phyloP scores from a whole-genome alignment of 169 alveolate species.

The Plasmodium inui region DNA sequence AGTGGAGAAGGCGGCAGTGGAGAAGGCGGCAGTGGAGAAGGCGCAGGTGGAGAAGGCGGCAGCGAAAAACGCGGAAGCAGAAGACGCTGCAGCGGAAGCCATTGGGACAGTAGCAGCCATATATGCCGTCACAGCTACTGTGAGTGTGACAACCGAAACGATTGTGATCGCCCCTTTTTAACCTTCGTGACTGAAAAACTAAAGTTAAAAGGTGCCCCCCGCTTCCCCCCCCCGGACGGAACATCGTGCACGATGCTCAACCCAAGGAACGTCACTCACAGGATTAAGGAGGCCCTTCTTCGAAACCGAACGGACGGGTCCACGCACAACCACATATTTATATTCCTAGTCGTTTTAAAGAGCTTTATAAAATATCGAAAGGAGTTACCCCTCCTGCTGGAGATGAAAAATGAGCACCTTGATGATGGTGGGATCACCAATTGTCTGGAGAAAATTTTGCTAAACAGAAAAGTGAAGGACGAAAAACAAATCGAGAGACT shows the following conservation, averaged over 20 bases:
- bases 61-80: too few species aligned
- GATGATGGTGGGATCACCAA: not conserved
- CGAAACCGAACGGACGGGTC: not conserved
- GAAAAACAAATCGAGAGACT: not conserved
- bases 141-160: not conserved
- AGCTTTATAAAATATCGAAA: constrained; percentile 47
- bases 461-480: constrained; percentile 13
- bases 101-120: not conserved
- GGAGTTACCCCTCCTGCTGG: constrained; percentile 9
- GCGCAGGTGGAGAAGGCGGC: too few species aligned
- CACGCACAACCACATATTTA: not conserved
- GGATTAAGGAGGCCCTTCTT: constrained; percentile 6
- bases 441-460: not conserved
- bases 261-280: not conserved
- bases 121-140: not conserved
- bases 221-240: not conserved
- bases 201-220: not conserved
- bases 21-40: not conserved
- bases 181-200: constrained; percentile 12
- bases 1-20: too few species aligned
- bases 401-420: not conserved
- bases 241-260: not conserved
- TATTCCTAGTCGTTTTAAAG: constrained; percentile 40
- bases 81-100: too few species aligned
- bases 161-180: not conserved